Evolutionary conservation across 257 asterid species (phyloP).

Genomic region (Solanum commersonii): DNA sequence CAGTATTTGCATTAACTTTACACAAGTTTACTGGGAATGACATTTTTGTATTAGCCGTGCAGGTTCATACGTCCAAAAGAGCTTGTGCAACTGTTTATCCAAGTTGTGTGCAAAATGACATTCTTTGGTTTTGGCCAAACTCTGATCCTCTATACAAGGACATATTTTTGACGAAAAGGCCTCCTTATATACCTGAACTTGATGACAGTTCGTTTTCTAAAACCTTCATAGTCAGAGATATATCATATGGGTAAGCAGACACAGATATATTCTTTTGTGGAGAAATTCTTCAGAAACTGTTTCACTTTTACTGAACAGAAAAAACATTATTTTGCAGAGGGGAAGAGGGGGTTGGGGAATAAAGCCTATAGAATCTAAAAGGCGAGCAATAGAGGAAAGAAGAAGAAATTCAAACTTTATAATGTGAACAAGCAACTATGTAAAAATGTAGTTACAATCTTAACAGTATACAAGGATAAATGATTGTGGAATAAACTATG

Average conservation of each 20-base stretch:
- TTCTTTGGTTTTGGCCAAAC: slow-evolving; percentile 96
- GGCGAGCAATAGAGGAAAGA: neutral
- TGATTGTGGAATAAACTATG: neutral
- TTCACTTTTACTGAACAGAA: neutral
- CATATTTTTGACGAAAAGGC: slow-evolving; percentile 44
- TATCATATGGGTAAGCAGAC: slow-evolving; percentile 62
- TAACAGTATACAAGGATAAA: neutral
- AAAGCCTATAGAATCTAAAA: neutral
- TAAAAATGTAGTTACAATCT: neutral
- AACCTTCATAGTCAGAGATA: slow-evolving; percentile 54
- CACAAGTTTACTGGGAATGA: neutral
- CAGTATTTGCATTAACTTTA: neutral
- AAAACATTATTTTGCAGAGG: neutral
- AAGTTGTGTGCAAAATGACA: slow-evolving; percentile 65
- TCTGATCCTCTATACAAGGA: slow-evolving; percentile 56
- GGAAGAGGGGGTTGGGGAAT: neutral
- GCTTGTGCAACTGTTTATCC: slow-evolving; percentile 90
- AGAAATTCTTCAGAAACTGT: neutral
- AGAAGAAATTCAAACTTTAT: neutral
- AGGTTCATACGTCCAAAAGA: slow-evolving; percentile 70
- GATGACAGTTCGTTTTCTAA: slow-evolving; percentile 70
- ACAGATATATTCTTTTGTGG: neutral
- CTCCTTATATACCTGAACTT: slow-evolving; percentile 75
- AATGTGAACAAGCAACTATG: neutral
- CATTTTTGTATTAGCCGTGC: slow-evolving; percentile 12